Base-by-base conservation (phyloP, 2,329 filamentous ascomycete species). In the Colletotrichum nymphaeae region DNA sequence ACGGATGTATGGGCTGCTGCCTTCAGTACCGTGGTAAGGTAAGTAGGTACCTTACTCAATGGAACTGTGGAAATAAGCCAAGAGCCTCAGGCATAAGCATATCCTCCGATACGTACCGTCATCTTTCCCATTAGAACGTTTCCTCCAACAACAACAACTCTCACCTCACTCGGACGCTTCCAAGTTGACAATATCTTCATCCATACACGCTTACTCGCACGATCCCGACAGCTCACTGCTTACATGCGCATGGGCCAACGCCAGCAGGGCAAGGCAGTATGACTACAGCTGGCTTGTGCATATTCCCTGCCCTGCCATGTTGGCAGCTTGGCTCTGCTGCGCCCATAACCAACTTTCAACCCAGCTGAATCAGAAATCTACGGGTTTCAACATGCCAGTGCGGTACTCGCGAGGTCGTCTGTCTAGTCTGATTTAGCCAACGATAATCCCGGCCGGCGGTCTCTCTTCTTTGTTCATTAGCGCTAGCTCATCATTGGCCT, bases 381-480 rank as follows among this genome's bases (percentile, higher is more conserved):
- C 26, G 37, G 14, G 8, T 28, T 60, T 58, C 46, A 37, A 58
- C 56, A 57, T 35, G 57, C 69, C 57, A 67, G 62, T 22, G 53
- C 32, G n/a, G 64, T 64, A 14, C 52, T 24, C 58, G 37, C 28
- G 58, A 53, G 42, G 32, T 52, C 4, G 32, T 12, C 14, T 57
- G 55, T 19, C 26, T 53, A 12, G 67, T 22, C 26, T n/a, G 22
- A 19, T 16, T 49, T 57, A 35, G 26, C 22, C 12, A 19, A 52
- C 30, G 24, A 64, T 46, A 30, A 69, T 58, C 57, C 37, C 58
- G 32, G 65, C 69, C 59, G 59, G 53, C 42, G 26, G 32, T 59
- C 19, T 58, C 32, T 66, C 12, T 30, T 22, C 59, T 59, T 24
- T 58, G 66, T 14, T 46, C 30, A 16, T 37, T 59, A 56, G 49